Conservation (phyloP, 805 yeast genomes). For the Candida khao-thaluensis region DNA sequence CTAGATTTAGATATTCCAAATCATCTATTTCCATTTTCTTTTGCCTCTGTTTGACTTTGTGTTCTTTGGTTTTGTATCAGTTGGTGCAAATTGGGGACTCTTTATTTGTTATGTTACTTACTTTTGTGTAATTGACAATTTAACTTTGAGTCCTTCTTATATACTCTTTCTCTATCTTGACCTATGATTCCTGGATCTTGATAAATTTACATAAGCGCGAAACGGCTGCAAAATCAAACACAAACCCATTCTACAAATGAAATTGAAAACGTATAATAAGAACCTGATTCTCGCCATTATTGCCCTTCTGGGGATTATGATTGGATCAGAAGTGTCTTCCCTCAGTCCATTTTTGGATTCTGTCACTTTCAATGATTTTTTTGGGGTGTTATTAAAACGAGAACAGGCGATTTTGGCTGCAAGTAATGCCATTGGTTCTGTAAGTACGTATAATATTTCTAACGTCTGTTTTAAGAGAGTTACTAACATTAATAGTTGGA, state of each 20-base stretch:
- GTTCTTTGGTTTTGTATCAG: no score
- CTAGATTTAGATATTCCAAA: constrained; percentile 12
- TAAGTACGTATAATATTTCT: constrained; percentile 14
- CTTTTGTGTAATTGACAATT: no score
- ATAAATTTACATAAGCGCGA: neutral
- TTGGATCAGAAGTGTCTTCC: constrained; percentile 30
- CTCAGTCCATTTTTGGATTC: constrained; percentile 22
- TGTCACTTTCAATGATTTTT: constrained; percentile 20
- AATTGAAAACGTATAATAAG: constrained; percentile 18
- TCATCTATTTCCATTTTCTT: constrained; percentile 14
- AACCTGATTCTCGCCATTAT: constrained; percentile 19
- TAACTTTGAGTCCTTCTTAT: no score
- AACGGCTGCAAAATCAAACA: constrained; percentile 6
- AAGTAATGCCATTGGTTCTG: constrained; percentile 36
- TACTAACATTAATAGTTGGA: constrained; percentile 20
- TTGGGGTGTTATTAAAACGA: constrained; percentile 19
- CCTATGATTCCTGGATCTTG: no score
- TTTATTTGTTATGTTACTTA: no score
- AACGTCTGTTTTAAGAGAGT: neutral
- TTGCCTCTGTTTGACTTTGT: neutral
- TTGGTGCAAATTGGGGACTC: no score
- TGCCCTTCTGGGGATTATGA: constrained; percentile 26
- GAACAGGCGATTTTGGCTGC: constrained; percentile 27
- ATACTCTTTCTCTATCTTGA: no score
- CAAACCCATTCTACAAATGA: constrained; percentile 10